Evolutionary conservation across 2,329 filamentous ascomycete genomes (phyloP).

Genomic region (Ceratocystis colombiana): DNA sequence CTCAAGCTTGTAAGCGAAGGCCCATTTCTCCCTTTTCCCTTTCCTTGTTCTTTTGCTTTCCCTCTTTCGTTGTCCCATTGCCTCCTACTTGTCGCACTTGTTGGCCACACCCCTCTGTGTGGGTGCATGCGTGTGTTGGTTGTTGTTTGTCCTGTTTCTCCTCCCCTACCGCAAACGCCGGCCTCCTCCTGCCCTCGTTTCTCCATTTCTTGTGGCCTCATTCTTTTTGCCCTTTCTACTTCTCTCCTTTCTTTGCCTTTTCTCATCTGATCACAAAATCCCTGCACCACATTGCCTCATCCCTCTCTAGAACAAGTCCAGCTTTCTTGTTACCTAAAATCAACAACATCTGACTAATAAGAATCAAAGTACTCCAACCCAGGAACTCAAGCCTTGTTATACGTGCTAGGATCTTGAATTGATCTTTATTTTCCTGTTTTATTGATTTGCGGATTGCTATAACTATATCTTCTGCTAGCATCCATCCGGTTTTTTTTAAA

Average conservation of each 20-base stretch:
- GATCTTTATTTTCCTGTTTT: conserved; percentile 6
- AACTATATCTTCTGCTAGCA: background rate
- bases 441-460: background rate
- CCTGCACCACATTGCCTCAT: conserved; percentile 19
- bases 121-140: background rate
- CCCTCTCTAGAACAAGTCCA: conserved; percentile 22
- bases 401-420: conserved; percentile 14
- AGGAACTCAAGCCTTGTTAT: conserved; percentile 12
- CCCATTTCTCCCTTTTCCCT: background rate
- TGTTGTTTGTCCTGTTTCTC: background rate
- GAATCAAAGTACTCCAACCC: conserved; percentile 26
- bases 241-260: conserved; percentile 4
- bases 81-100: background rate
- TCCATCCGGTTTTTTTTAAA: background rate
- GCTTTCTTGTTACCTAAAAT: conserved; percentile 29
- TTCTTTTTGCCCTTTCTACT: background rate
- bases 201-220: conserved; percentile 12
- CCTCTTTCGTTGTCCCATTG: background rate
- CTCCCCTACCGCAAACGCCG: background rate
- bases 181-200: conserved; percentile 13
- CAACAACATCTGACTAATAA: conserved; percentile 30
- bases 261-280: conserved; percentile 20
- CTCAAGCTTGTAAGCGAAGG: background rate
- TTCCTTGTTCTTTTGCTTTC: background rate
- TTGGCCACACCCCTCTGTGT: conserved; percentile 5